These are phyloP conservation scores for Sporothrix dimorphospora DNA, from an alignment of 2,329 filamentous ascomycete genomes.

Conservation along the genomic window DNA sequence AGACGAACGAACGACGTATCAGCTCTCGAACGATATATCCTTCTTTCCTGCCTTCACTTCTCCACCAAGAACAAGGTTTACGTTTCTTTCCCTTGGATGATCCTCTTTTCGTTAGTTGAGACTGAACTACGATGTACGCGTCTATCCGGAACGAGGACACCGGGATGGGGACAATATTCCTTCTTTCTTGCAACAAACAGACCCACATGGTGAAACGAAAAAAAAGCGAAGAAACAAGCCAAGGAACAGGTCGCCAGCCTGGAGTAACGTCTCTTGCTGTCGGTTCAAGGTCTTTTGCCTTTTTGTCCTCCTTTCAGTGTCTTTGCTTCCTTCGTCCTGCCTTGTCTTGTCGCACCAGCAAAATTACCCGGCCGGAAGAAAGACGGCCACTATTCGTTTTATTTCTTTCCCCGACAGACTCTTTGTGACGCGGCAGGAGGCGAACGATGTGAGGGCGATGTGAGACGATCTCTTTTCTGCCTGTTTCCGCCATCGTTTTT, in stretches of 20 bases:
- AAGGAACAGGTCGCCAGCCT: neutral
- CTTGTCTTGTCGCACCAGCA: constrained; percentile 13
- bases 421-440: constrained; percentile 1
- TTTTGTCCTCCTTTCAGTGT: neutral
- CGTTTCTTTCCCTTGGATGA: neutral
- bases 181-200: neutral
- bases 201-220: constrained; percentile 12
- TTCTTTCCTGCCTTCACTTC: neutral
- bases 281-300: neutral
- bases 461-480: constrained; percentile 21
- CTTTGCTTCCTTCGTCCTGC: neutral
- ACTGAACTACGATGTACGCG: neutral
- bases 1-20: neutral
- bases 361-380: constrained; percentile 13
- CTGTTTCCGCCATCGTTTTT: neutral
- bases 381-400: neutral
- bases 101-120: neutral
- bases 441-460: constrained; percentile 9
- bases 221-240: neutral
- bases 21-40: neutral
- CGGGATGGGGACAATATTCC: neutral
- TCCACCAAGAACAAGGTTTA: neutral
- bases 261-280: neutral
- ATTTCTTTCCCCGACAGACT: neutral
- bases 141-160: constrained; percentile 1